Evolutionary conservation across 2,329 filamentous ascomycete genomes (phyloP), one percentile per base, ranked within the genome.

Genomic region (Alternaria sp.): DNA sequence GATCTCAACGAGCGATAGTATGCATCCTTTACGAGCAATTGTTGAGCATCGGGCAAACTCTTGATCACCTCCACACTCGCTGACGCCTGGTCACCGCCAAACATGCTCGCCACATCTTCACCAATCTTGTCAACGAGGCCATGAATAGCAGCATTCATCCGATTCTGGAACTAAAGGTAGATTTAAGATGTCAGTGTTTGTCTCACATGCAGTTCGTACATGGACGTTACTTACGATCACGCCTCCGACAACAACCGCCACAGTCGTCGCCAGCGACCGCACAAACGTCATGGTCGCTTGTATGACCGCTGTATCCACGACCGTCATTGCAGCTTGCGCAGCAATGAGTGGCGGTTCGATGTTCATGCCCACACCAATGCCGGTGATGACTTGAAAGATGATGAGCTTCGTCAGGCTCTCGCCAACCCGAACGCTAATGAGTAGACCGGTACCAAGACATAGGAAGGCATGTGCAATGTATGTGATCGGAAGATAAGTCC

Each of bases 81-180:
- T 9, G 84, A 81, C 44, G 88, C 84, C 54, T 82, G 80, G 62
- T 78, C 74, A 10, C 86, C 86, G 3, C 84, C 81, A 3, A 90
- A 79, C 44, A 78, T 52, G 29, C 31, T 67, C 5, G 70, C 65
- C 0, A 84, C 83, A 2, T 82, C 74, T 2, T 82, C 69, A 0
- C 77, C 75, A 0, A 83, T 82, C 0, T 89, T 79, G 4, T 75
- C 70, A 7, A 81, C 75, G 24, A 74, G 65, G 17, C 78, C 72
- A 41, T 88, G 79, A 4, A 66, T 69, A 80, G 78, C 67, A 85
- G 83, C 55, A 24, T 26, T 23, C 21, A 41, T 41, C 55, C 82
- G 79, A 60, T 81, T 82, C 54, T 82, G 79, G 53, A 82, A 81
- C 34, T 36, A 36, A n/a, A 36, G 7, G 14, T 17, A n/a, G 34